phyloP scores from a whole-genome alignment of 2,329 filamentous ascomycete genomes.

The Ophiostoma sp. region DNA sequence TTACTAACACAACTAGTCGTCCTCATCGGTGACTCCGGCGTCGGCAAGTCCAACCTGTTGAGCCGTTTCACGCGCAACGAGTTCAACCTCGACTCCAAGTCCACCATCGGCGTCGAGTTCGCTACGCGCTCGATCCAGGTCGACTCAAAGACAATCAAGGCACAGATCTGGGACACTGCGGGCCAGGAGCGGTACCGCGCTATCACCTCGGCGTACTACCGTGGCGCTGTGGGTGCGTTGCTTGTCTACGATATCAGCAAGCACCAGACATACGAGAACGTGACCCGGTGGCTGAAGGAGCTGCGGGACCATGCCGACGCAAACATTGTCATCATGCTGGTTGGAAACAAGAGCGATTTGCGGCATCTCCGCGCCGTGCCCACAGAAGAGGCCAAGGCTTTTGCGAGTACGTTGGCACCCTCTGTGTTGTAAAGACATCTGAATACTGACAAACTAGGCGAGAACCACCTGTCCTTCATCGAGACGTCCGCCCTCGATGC shows the following conservation, averaged over 20 bases:
- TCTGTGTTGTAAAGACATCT: too few species aligned
- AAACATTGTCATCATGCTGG: conserved; percentile 99
- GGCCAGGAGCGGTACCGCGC: conserved; percentile 98
- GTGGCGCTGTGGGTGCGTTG: conserved; percentile 91
- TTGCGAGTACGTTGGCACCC: conserved; percentile 55
- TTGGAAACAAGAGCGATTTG: conserved; percentile 99
- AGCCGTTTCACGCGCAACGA: conserved; percentile 99
- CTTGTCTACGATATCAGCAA: conserved; percentile 99
- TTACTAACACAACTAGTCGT: conserved; percentile 59
- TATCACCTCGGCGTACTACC: conserved; percentile 98
- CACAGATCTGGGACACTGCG: conserved; percentile 99
- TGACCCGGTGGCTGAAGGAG: conserved; percentile 98
- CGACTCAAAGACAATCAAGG: conserved; percentile 99
- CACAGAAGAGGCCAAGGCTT: conserved; percentile 95
- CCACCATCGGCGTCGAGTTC: conserved; percentile 98
- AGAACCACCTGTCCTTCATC: conserved; percentile 98
- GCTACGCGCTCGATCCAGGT: conserved; percentile 98
- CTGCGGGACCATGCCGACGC: conserved; percentile 95
- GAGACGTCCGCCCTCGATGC: conserved; percentile 98
- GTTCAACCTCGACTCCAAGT: conserved; percentile 99
- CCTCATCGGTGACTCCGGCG: conserved; percentile 97
- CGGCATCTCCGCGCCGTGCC: conserved; percentile 93
- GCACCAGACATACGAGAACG: conserved; percentile 98
- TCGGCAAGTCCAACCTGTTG: conserved; percentile 99
- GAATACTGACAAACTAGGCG: conserved; percentile 40